A percentile compares a stretch with the other conserved stretches of the same genome.
phyloP scores from a whole-genome alignment of 345 rosid species.

The Pistacia integerrima region DNA sequence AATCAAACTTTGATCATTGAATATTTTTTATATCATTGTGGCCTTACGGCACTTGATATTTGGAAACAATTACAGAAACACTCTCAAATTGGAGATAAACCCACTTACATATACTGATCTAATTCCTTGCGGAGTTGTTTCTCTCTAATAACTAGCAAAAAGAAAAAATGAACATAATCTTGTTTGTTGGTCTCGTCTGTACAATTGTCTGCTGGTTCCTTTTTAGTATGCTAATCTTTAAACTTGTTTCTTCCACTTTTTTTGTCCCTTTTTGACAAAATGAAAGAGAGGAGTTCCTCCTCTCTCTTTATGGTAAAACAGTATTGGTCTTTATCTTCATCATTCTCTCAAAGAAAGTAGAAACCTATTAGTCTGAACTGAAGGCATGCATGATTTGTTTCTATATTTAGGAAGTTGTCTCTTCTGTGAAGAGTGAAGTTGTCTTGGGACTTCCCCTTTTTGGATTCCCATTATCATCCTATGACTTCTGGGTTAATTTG shows the following conservation, averaged over 20 bases:
- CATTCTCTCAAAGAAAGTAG: neutral
- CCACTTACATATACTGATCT: constrained; percentile 1
- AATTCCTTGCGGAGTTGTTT: neutral
- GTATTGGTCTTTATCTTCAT: neutral
- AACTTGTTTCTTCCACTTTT: neutral
- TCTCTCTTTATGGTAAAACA: too few species aligned
- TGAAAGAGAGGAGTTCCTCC: neutral
- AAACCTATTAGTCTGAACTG: neutral
- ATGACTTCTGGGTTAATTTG: constrained; percentile 45
- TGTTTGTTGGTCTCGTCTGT: constrained; percentile 17
- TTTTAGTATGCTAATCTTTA: neutral
- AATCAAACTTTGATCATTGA: neutral
- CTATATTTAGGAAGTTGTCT: neutral
- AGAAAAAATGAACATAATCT: constrained; percentile 7
- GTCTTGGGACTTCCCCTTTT: neutral
- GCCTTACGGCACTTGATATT: constrained; percentile 34
- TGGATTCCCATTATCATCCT: too few species aligned
- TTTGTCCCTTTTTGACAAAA: constrained; percentile 1
- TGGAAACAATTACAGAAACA: neutral
- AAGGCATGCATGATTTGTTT: neutral
- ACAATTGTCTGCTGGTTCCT: constrained; percentile 21
- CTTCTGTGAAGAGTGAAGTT: neutral
- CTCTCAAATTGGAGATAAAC: constrained; percentile 5
- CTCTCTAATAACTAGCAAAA: constrained; percentile 2
- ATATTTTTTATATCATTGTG: neutral